phyloP scores from a whole-genome alignment of 2,329 filamentous ascomycete species.

The Incumbomyces delicatus region DNA sequence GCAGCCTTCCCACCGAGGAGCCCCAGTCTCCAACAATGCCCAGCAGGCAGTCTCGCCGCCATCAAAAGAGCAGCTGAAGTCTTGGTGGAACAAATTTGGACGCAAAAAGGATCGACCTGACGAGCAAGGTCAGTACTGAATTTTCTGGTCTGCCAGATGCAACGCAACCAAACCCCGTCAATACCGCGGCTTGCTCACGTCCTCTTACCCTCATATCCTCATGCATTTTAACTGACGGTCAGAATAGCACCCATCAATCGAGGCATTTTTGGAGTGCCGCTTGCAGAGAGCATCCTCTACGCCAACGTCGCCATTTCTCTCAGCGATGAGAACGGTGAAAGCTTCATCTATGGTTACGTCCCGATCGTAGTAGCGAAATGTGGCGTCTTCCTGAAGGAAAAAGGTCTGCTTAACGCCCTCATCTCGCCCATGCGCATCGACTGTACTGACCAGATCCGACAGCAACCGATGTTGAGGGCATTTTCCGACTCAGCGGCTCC shows the following conservation, averaged over 20 bases:
- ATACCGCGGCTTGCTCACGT: neutral
- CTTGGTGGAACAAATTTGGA: conserved; percentile 97
- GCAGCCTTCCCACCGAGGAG: conserved; percentile 5
- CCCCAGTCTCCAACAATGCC: conserved; percentile 1
- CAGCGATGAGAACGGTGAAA: conserved; percentile 81
- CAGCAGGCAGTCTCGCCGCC: conserved; percentile 52
- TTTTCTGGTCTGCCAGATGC: neutral
- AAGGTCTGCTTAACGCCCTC: conserved; percentile 53
- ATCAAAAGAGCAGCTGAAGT: conserved; percentile 77
- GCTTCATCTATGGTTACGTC: conserved; percentile 97
- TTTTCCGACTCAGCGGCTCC: conserved; percentile 90
- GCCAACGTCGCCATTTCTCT: conserved; percentile 97
- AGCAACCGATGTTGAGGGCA: conserved; percentile 93
- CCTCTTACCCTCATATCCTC: no score
- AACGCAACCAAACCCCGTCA: neutral
- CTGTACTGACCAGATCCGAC: conserved; percentile 24
- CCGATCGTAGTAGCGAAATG: conserved; percentile 98
- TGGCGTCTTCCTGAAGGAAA: conserved; percentile 94
- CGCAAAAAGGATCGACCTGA: conserved; percentile 54
- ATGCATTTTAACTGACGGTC: conserved; percentile 8
- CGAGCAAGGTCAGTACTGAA: conserved; percentile 45
- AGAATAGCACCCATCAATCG: conserved; percentile 12
- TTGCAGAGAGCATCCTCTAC: conserved; percentile 91
- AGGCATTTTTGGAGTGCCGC: conserved; percentile 88
- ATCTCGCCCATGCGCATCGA: conserved; percentile 10